These are phyloP conservation scores for Tulasnella sp. DNA, from an alignment of 768 basidiomycete genomes.

Conservation along the genomic window DNA sequence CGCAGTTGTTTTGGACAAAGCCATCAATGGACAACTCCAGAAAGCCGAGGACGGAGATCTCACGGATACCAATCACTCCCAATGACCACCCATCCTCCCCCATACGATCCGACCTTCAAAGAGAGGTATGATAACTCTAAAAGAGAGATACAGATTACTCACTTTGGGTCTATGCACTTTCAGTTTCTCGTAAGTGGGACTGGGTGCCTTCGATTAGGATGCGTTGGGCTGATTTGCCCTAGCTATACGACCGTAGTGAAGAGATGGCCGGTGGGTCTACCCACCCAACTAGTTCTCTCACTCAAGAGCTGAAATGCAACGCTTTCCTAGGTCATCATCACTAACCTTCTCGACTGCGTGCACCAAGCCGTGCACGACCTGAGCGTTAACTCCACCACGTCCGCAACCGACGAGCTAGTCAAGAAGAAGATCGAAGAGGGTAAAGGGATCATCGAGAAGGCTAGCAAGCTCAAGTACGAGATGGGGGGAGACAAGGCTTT, in stretches of 20 bases:
- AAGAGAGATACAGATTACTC: neutral
- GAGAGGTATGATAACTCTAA: neutral
- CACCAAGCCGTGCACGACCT: slow-evolving; percentile 57
- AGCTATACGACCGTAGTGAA: slow-evolving; percentile 71
- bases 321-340: neutral
- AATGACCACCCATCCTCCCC: neutral
- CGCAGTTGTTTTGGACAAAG: too few species aligned
- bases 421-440: slow-evolving; percentile 50
- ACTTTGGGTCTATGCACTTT: neutral
- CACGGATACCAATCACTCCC: neutral
- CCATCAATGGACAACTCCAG: neutral
- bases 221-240: neutral
- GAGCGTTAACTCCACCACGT: slow-evolving; percentile 26
- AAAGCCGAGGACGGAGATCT: neutral
- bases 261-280: slow-evolving; percentile 47
- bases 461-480: slow-evolving; percentile 74
- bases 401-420: slow-evolving; percentile 18
- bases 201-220: neutral
- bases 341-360: slow-evolving; percentile 45
- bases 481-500: slow-evolving; percentile 68
- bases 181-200: slow-evolving; percentile 9
- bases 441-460: slow-evolving; percentile 57
- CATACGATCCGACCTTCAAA: neutral
- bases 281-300: slow-evolving; percentile 19
- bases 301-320: neutral